Conservation (phyloP, 2,329 filamentous ascomycete species). For the Neofusicoccum sp. region DNA sequence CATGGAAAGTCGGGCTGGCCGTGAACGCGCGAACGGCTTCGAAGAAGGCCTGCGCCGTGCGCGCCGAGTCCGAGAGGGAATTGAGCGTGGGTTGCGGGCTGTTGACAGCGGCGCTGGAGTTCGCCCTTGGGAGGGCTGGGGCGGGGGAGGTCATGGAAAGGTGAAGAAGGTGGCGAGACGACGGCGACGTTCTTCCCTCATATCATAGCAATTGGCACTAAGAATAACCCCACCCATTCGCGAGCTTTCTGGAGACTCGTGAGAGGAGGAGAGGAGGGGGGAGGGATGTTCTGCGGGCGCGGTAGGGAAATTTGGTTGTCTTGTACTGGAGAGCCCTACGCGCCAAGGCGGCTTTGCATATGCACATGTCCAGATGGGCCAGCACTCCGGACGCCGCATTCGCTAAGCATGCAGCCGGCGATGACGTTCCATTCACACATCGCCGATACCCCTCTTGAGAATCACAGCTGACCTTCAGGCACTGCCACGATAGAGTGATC, state of each 20-base stretch:
- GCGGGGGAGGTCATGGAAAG: neutral
- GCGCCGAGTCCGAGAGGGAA: constrained; percentile 6
- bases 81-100: neutral
- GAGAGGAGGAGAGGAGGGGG: too few species aligned
- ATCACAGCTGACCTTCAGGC: too few species aligned
- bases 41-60: constrained; percentile 3
- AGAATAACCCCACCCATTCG: neutral
- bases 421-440: neutral
- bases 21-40: constrained; percentile 4
- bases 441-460: neutral
- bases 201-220: neutral
- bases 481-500: too few species aligned
- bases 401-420: neutral
- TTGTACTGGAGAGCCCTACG: constrained; percentile 3
- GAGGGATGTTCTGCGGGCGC: neutral
- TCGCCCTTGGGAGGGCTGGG: neutral
- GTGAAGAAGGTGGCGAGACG: neutral
- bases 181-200: neutral
- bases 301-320: neutral
- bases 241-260: too few species aligned
- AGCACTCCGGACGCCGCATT: neutral
- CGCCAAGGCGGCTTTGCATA: neutral
- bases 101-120: constrained; percentile 3
- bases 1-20: neutral
- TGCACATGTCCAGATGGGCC: neutral